Evolutionary conservation across 2,329 filamentous ascomycete species (phyloP).

Genomic region (Zarea fungicola): DNA sequence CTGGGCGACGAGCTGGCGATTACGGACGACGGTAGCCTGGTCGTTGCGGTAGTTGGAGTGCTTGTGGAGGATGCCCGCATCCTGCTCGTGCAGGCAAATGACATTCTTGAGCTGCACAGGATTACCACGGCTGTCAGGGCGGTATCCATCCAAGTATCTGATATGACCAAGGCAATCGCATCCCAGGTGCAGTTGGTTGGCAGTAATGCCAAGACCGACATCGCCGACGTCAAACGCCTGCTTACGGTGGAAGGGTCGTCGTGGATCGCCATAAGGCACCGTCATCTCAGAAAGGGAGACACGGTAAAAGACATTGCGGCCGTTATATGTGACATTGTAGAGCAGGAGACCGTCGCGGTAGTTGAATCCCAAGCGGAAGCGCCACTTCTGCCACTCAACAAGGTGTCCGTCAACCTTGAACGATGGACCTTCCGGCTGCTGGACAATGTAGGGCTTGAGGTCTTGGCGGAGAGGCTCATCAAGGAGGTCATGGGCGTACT

Average conservation of each 20-base stretch:
- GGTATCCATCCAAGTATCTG: conserved; percentile 31
- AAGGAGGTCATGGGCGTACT: neutral
- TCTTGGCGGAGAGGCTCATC: neutral
- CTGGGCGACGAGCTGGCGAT: conserved; percentile 53
- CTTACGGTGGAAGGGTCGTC: conserved; percentile 58
- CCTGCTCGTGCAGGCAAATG: conserved; percentile 30
- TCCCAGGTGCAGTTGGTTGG: conserved; percentile 61
- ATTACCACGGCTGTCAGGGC: conserved; percentile 25
- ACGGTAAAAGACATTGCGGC: conserved; percentile 57
- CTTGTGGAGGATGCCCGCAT: conserved; percentile 55
- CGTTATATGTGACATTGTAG: conserved; percentile 60
- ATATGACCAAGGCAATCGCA: conserved; percentile 63
- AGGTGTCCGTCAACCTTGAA: conserved; percentile 36
- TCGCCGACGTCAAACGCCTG: conserved; percentile 65
- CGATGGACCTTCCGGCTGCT: conserved; percentile 26
- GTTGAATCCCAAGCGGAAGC: conserved; percentile 62
- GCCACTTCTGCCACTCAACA: conserved; percentile 57
- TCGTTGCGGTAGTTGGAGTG: conserved; percentile 55
- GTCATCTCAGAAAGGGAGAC: conserved; percentile 62
- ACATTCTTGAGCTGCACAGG: conserved; percentile 28
- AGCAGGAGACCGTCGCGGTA: conserved; percentile 61
- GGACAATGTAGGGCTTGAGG: conserved; percentile 22
- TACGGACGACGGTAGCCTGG: conserved; percentile 48
- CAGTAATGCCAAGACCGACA: conserved; percentile 56
- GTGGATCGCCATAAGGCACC: conserved; percentile 60